Evolutionary conservation across 768 basidiomycete genomes (phyloP).

Genomic region (Omphalotus guepiniiformis): DNA sequence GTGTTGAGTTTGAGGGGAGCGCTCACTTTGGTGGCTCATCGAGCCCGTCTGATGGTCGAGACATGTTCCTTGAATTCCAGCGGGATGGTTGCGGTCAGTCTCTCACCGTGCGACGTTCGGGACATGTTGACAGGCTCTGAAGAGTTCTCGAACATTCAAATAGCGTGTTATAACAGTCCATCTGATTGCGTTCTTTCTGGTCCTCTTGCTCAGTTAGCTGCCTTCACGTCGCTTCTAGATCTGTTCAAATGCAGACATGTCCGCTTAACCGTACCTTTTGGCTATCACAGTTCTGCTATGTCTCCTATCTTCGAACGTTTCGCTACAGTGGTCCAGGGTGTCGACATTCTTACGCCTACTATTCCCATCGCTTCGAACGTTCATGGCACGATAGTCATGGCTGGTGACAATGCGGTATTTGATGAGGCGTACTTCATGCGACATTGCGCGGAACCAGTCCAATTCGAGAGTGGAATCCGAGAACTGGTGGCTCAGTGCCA

Average conservation of each 20-base stretch:
- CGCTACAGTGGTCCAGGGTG: slow-evolving; percentile 28
- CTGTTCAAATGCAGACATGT: slow-evolving; percentile 32
- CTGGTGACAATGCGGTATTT: slow-evolving; percentile 48
- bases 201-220: slow-evolving; percentile 35
- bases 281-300: slow-evolving; percentile 69
- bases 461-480: slow-evolving; percentile 48
- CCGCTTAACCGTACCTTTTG: slow-evolving; percentile 52
- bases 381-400: slow-evolving; percentile 44
- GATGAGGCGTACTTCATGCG: slow-evolving; percentile 48
- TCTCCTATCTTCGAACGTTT: slow-evolving; percentile 50
- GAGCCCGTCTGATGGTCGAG: slow-evolving; percentile 52
- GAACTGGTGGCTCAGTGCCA: slow-evolving; percentile 28
- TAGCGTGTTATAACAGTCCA: slow-evolving; percentile 63
- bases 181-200: slow-evolving; percentile 60
- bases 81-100: slow-evolving; percentile 60
- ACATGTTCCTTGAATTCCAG: slow-evolving; percentile 41
- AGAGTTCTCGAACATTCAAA: slow-evolving; percentile 33
- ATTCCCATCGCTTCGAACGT: slow-evolving; percentile 65
- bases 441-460: slow-evolving; percentile 57
- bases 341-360: slow-evolving; percentile 40
- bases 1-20: slow-evolving; percentile 56
- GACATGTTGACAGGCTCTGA: slow-evolving; percentile 28
- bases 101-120: slow-evolving; percentile 29
- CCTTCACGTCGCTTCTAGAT: slow-evolving; percentile 40
- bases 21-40: slow-evolving; percentile 50